A percentile compares a stretch with the other conserved stretches of the same genome.
These are phyloP conservation scores for Leccinum rimulosum DNA, from an alignment of 768 basidiomycete genomes.

Conservation along the genomic window DNA sequence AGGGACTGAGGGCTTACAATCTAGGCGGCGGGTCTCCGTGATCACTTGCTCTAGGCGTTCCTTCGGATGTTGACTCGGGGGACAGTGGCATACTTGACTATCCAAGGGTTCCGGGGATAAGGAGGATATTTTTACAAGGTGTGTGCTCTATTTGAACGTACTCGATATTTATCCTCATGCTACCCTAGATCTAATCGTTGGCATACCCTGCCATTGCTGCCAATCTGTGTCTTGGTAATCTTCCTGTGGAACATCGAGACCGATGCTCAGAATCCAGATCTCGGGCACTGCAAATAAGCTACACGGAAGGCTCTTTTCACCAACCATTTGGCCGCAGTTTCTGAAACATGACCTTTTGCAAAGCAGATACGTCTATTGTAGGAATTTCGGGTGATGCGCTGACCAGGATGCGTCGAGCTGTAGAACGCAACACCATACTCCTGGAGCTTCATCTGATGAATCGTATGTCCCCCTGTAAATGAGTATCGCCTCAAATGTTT, in stretches of 20 bases:
- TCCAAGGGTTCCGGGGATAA: not conserved
- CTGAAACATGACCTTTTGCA: not conserved
- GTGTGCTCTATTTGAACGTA: not conserved
- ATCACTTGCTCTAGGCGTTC: not conserved
- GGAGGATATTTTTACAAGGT: not conserved
- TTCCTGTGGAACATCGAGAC: not conserved
- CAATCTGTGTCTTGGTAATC: not conserved
- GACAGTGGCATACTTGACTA: not conserved
- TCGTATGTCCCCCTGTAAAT: not conserved
- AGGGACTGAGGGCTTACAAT: conserved; percentile 1
- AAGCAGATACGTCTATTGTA: not conserved
- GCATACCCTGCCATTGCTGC: not conserved
- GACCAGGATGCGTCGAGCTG: not conserved
- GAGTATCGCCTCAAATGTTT: not conserved
- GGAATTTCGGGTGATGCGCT: not conserved
- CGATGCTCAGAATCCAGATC: not conserved
- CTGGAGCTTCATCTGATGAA: not conserved
- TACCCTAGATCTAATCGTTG: not conserved
- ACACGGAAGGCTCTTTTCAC: not conserved
- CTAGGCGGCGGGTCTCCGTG: rapidly evolving
- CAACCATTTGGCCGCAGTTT: not conserved
- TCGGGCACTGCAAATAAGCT: not conserved
- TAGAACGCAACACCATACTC: not conserved
- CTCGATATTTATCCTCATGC: not conserved
- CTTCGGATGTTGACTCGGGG: not conserved